These are phyloP conservation scores for Saccharum spontaneum DNA, from an alignment of 176 grass and related monocot genomes.

Conservation along the genomic window DNA sequence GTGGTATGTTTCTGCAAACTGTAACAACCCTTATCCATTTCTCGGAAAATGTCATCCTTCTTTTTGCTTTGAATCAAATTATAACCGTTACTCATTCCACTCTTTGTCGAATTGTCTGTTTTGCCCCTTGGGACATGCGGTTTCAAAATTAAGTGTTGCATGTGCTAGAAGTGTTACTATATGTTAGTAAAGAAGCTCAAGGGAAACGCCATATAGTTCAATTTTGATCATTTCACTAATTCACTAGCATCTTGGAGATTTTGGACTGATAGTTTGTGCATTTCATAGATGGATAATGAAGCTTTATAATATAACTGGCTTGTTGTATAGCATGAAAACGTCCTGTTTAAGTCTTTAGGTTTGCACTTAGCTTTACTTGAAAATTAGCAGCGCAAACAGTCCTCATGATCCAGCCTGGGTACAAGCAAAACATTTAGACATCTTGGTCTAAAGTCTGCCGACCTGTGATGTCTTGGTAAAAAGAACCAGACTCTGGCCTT, in stretches of 20 bases:
- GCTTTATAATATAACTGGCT: neutral
- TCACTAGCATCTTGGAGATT: neutral
- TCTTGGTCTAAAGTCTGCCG: neutral
- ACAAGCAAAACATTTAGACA: neutral
- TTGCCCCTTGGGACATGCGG: neutral
- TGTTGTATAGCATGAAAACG: neutral
- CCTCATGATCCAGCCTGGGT: neutral
- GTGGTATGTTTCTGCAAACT: conserved; percentile 57
- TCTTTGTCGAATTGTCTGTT: neutral
- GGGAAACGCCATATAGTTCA: neutral
- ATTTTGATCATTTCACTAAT: neutral
- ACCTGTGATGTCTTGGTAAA: neutral
- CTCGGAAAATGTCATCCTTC: neutral
- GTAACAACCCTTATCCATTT: conserved; percentile 9
- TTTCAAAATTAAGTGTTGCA: neutral
- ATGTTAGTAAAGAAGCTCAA: conserved; percentile 7
- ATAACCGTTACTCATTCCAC: neutral
- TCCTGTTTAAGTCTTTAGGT: neutral
- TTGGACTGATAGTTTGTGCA: neutral
- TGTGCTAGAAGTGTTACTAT: neutral
- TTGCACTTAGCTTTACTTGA: neutral
- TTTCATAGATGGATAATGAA: neutral
- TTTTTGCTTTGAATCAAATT: conserved; percentile 14
- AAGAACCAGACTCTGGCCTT: neutral
- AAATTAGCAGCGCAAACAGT: neutral